These are phyloP conservation scores for Colletotrichum eremochloae DNA, from an alignment of 2,329 filamentous ascomycete genomes.

Conservation along the genomic window DNA sequence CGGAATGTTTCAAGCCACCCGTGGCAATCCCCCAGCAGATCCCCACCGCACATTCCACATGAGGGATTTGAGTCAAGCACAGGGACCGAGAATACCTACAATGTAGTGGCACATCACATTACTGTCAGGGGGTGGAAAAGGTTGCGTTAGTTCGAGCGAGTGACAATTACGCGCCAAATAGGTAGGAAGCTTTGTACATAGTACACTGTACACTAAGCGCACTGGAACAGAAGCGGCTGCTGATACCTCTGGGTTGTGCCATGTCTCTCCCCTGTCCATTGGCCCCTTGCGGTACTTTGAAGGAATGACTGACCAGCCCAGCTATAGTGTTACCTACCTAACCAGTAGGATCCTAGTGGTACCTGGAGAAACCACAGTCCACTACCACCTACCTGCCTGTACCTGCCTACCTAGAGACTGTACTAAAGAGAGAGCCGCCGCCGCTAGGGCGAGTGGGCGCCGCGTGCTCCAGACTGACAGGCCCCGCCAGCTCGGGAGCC, in stretches of 20 bases:
- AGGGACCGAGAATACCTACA: slow-evolving; percentile 1
- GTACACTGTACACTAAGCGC: neutral
- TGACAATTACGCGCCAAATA: slow-evolving; percentile 15
- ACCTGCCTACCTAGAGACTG: neutral
- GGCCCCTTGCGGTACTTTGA: neutral
- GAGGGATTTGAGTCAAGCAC: slow-evolving; percentile 12
- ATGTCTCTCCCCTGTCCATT: too few species aligned
- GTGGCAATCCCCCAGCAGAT: neutral
- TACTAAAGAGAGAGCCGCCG: slow-evolving; percentile 23
- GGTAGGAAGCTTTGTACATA: neutral
- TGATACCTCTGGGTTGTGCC: neutral
- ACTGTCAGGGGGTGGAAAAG: slow-evolving; percentile 30
- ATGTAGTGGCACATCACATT: neutral
- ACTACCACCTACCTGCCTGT: neutral
- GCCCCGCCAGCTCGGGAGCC: slow-evolving; percentile 30
- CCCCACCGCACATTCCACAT: neutral
- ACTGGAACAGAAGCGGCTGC: neutral
- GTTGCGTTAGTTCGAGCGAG: slow-evolving; percentile 23
- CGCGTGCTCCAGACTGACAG: slow-evolving; percentile 37
- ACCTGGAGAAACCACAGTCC: neutral
- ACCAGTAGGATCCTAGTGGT: neutral
- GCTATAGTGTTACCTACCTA: too few species aligned
- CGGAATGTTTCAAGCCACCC: slow-evolving; percentile 23
- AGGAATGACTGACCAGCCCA: neutral
- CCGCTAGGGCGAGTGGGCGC: slow-evolving; percentile 32